Conservation (phyloP, 805 yeast species). For the Ogataea nakhonphanomensis region DNA sequence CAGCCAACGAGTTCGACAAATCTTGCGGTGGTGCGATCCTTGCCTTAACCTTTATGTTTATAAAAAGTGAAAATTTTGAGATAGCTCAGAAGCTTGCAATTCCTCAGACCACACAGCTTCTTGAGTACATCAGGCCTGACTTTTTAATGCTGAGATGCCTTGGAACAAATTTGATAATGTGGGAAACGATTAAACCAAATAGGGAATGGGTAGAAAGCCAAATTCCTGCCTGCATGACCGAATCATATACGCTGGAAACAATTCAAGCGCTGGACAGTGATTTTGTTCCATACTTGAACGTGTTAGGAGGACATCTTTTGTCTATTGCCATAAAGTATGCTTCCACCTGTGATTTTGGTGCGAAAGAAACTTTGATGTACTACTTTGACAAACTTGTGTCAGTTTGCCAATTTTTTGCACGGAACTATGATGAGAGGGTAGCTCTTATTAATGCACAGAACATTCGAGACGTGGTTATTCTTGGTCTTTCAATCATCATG, state of each 20-base stretch:
- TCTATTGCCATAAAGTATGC: slow-evolving; percentile 76
- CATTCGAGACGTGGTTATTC: slow-evolving; percentile 54
- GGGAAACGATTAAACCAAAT: slow-evolving; percentile 57
- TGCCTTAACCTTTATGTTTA: slow-evolving; percentile 70
- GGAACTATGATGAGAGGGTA: slow-evolving; percentile 55
- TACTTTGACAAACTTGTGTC: slow-evolving; percentile 51
- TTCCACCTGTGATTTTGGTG: slow-evolving; percentile 55
- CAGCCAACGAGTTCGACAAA: slow-evolving; percentile 54
- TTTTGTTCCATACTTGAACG: slow-evolving; percentile 57
- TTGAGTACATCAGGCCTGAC: slow-evolving; percentile 79
- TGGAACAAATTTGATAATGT: slow-evolving; percentile 62
- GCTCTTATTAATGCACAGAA: slow-evolving; percentile 52
- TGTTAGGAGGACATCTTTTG: slow-evolving; percentile 70
- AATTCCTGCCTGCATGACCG: slow-evolving; percentile 46
- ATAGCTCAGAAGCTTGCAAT: slow-evolving; percentile 61
- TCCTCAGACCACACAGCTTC: slow-evolving; percentile 55
- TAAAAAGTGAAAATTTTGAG: slow-evolving; percentile 57
- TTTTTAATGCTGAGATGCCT: slow-evolving; percentile 61
- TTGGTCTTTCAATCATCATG: slow-evolving; percentile 72
- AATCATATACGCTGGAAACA: slow-evolving; percentile 28
- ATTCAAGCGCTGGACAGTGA: slow-evolving; percentile 49
- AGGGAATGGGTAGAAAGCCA: slow-evolving; percentile 54
- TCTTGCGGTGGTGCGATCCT: slow-evolving; percentile 71
- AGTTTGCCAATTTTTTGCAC: slow-evolving; percentile 40
- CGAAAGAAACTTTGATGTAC: slow-evolving; percentile 52